Conservation (phyloP, 2,329 filamentous ascomycete species). For the Phyllosticta paracitricarpa region DNA sequence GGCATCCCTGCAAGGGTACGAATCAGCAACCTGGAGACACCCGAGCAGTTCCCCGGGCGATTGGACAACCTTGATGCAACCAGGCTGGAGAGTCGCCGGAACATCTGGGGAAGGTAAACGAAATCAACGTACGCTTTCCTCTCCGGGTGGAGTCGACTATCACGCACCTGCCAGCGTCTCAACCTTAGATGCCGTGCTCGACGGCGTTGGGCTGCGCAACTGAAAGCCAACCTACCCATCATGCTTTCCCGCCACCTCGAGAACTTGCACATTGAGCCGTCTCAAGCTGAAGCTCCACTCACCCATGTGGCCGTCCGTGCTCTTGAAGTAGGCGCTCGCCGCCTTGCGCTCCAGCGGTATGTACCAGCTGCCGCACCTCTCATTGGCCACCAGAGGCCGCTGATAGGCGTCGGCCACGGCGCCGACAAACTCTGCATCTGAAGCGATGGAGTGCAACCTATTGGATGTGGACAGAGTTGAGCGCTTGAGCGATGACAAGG, state of each 20-base stretch:
- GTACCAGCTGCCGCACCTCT: slow-evolving; percentile 95
- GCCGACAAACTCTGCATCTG: slow-evolving; percentile 66
- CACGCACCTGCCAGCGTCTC: slow-evolving; percentile 47
- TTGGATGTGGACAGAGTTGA: slow-evolving; percentile 71
- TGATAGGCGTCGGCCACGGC: slow-evolving; percentile 45
- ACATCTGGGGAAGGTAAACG: not conserved
- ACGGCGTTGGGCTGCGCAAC: not conserved
- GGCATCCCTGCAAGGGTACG: slow-evolving; percentile 58
- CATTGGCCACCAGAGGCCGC: slow-evolving; percentile 78
- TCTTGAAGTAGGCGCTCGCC: slow-evolving; percentile 90
- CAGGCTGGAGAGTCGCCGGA: not conserved
- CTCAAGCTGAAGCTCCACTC: slow-evolving; percentile 86
- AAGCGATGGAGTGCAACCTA: slow-evolving; percentile 66
- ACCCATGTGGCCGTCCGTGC: slow-evolving; percentile 85
- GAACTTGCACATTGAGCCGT: slow-evolving; percentile 72
- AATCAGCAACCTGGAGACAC: slow-evolving; percentile 2
- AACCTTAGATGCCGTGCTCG: not conserved
- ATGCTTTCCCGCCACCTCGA: slow-evolving; percentile 54
- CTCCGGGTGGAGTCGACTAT: slow-evolving; percentile 88
- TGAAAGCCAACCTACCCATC: slow-evolving; percentile 49
- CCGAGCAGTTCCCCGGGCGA: not conserved
- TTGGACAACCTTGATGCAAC: not conserved
- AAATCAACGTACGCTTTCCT: slow-evolving; percentile 58
- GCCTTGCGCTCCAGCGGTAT: slow-evolving; percentile 54
- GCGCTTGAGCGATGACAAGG: slow-evolving; percentile 62